Conservation (phyloP, 2,329 filamentous ascomycete genomes). For the Ophiocordyceps sinensis region DNA sequence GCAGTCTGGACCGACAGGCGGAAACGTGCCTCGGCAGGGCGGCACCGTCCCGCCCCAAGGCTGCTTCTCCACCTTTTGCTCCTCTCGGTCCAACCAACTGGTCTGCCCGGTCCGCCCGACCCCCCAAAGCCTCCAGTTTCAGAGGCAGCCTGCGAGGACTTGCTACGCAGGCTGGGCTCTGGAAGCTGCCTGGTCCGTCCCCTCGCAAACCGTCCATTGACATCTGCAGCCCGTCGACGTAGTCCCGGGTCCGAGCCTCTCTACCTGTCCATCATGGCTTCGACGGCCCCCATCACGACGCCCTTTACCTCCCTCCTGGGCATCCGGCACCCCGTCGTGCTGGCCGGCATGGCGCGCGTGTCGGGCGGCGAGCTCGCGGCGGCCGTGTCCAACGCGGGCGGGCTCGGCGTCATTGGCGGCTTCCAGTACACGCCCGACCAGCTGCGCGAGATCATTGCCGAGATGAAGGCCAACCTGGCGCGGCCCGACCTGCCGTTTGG, state of each 20-base stretch:
- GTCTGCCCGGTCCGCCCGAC: too few relatives aligned
- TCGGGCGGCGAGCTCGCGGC: slow-evolving; percentile 67
- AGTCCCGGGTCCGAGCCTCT: background rate
- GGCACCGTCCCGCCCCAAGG: too few relatives aligned
- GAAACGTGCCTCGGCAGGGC: too few relatives aligned
- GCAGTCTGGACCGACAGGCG: too few relatives aligned
- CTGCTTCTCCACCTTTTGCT: too few relatives aligned
- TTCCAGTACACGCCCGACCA: slow-evolving; percentile 60
- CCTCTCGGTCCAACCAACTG: too few relatives aligned
- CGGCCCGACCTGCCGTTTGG: slow-evolving; percentile 67
- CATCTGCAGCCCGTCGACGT: too few relatives aligned
- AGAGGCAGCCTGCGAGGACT: too few relatives aligned
- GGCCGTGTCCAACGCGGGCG: slow-evolving; percentile 78
- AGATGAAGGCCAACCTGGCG: slow-evolving; percentile 63
- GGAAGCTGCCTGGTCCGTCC: too few relatives aligned
- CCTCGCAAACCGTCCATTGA: too few relatives aligned
- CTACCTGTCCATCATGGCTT: slow-evolving; percentile 18
- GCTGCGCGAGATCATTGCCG: slow-evolving; percentile 66
- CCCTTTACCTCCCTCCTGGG: slow-evolving; percentile 65
- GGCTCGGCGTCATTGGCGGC: slow-evolving; percentile 61
- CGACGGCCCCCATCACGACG: slow-evolving; percentile 47
- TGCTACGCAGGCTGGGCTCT: too few relatives aligned
- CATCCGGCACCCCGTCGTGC: slow-evolving; percentile 78
- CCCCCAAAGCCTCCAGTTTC: too few relatives aligned
- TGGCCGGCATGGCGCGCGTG: slow-evolving; percentile 86